Evolutionary conservation across 306 rosid species (phyloP), one percentile per base, ranked within the genome.

Genomic region (Prunus mira): DNA sequence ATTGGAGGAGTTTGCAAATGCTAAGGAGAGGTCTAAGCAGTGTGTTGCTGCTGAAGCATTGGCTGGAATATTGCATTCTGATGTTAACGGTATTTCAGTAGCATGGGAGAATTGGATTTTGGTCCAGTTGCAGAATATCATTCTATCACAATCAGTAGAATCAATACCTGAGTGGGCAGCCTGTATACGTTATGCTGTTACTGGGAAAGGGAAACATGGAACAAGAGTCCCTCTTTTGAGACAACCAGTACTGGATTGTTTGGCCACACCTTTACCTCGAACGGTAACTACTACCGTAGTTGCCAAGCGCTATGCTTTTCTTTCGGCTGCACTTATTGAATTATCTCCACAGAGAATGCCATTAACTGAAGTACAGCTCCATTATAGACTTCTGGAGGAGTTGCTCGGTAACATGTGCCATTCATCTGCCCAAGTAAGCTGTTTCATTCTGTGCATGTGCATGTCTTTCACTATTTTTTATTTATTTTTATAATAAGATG

Each of bases 11-110:
- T 95, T 90, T 78, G 75, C 92, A 22, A 80, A 79, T 88, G 90
- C 99, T 52, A 95, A 93, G 87, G 99, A 95, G 87, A 89, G 99
- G 82, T 89, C 99, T 78, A 95, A 95, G 87, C 99, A 92, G 79
- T 95, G 99, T 70, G 98, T 95, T 66, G 99, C 99, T 60, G 99
- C 99, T 60, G 99, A 95, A 84, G 99, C 97, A 51, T 83, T 95
- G 79, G 99, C 97, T 41, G 99, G 99, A 66, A 88, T 91, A 70
- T 80, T 95, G 78, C 97, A 95, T 84, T 95, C 99, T 79, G 99
- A 95, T 86, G 82, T 95, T 12, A 86, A 87, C 20, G 99, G 98
- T 72, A 87, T 95, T 55, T 80, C 80, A 32, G 96, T 65, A 82
- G 92, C 87, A 79, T 95, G 99, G 99, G 92, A 91, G 77, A 82